A percentile compares a stretch with the other conserved stretches of the same genome.
These are phyloP conservation scores for Aureobasidium musti DNA, from an alignment of 2,329 filamentous ascomycete species.

Conservation along the genomic window DNA sequence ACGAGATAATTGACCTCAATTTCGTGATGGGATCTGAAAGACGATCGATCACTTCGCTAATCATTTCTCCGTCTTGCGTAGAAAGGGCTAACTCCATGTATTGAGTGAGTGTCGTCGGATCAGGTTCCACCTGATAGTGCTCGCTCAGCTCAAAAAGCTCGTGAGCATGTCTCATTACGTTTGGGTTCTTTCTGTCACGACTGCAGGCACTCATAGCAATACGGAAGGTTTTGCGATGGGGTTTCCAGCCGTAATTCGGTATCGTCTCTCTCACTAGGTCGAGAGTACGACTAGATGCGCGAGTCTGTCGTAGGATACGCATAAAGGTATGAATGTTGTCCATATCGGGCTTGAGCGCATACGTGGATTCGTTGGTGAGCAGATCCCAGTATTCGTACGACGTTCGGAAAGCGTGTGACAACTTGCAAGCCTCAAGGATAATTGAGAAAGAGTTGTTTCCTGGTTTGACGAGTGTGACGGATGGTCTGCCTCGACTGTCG, in stretches of 20 bases:
- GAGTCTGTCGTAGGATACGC: constrained; percentile 64
- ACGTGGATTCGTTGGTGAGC: constrained; percentile 58
- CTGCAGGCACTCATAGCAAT: constrained; percentile 73
- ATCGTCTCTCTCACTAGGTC: constrained; percentile 39
- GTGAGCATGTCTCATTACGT: constrained; percentile 65
- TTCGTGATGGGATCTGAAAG: constrained; percentile 35
- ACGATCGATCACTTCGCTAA: constrained; percentile 35
- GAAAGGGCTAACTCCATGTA: constrained; percentile 61
- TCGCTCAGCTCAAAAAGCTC: constrained; percentile 67
- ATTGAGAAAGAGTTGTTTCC: constrained; percentile 66
- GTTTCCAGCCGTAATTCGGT: constrained; percentile 38
- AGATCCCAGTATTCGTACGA: constrained; percentile 75
- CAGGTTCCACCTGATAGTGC: constrained; percentile 48
- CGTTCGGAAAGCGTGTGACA: constrained; percentile 61
- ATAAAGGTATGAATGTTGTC: constrained; percentile 71
- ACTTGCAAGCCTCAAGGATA: constrained; percentile 64
- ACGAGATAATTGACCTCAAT: constrained; percentile 33
- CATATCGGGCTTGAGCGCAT: constrained; percentile 68
- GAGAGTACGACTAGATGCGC: constrained; percentile 64
- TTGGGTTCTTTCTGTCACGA: constrained; percentile 74
- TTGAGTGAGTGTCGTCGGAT: constrained; percentile 54
- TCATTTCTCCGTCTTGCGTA: constrained; percentile 39
- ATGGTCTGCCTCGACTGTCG: background rate
- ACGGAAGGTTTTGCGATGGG: constrained; percentile 60
- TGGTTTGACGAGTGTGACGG: constrained; percentile 47